These are phyloP conservation scores for Dendrostoma leiphaemia DNA, from an alignment of 2,329 filamentous ascomycete genomes.

Conservation along the genomic window DNA sequence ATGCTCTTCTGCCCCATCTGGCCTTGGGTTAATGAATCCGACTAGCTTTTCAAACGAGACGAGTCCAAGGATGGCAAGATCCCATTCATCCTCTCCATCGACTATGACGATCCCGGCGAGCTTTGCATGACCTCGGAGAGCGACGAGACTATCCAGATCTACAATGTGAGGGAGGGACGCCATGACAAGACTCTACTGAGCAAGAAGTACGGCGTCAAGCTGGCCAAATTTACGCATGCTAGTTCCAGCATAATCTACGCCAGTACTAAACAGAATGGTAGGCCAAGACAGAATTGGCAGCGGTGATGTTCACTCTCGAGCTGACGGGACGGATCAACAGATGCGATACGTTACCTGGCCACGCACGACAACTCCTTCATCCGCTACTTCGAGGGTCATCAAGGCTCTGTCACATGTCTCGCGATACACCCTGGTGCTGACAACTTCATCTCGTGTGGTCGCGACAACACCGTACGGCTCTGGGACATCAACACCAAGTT, in stretches of 20 bases:
- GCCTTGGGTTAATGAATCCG: not conserved
- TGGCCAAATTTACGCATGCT: constrained; percentile 92
- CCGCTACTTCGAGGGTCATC: constrained; percentile 92
- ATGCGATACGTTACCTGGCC: constrained; percentile 81
- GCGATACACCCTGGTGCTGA: constrained; percentile 83
- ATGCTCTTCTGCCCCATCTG: not conserved
- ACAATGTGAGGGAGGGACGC: constrained; percentile 87
- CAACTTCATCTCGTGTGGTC: constrained; percentile 86
- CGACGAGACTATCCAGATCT: constrained; percentile 94
- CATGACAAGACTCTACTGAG: constrained; percentile 86
- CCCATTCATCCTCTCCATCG: constrained; percentile 77
- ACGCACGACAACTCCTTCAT: constrained; percentile 97
- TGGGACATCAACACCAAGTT: constrained; percentile 86
- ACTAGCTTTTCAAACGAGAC: constrained; percentile 58
- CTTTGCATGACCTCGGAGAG: constrained; percentile 87
- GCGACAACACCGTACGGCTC: constrained; percentile 85
- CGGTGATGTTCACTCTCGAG: not conserved
- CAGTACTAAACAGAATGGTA: constrained; percentile 90
- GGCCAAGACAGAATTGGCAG: constrained; percentile 17
- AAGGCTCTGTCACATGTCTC: constrained; percentile 77
- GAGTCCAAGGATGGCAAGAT: constrained; percentile 51
- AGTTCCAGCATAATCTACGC: constrained; percentile 91
- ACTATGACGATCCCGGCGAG: constrained; percentile 95
- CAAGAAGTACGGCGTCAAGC: constrained; percentile 95
- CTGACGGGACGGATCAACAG: constrained; percentile 34